phyloP scores from a whole-genome alignment of 805 yeast species.

The Wickerhamiella hasegawae region DNA sequence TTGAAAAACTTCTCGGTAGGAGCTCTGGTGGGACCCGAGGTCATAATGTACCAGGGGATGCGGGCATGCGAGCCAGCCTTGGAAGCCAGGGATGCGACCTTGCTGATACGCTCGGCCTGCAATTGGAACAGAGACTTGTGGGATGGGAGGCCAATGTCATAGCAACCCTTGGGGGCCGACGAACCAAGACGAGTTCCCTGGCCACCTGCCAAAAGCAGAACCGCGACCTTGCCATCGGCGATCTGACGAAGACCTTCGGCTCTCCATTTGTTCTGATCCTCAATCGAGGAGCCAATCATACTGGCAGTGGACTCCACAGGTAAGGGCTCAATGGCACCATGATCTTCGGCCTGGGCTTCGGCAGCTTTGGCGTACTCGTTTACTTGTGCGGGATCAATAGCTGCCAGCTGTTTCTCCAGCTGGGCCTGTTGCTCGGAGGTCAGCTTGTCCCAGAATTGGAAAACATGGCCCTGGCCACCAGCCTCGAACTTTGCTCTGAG shows the following conservation, averaged over 20 bases:
- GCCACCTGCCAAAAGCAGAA: constrained; percentile 93
- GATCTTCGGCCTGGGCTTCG: constrained; percentile 4
- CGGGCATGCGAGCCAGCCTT: constrained; percentile 14
- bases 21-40: constrained; percentile 70
- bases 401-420: constrained; percentile 21
- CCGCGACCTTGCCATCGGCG: constrained; percentile 60
- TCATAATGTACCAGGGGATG: constrained; percentile 87
- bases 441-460: constrained; percentile 23
- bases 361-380: constrained; percentile 15
- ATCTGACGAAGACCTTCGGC: constrained; percentile 53
- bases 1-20: constrained; percentile 60
- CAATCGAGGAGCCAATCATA: constrained; percentile 16
- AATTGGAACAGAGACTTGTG: constrained; percentile 73
- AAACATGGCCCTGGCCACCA: constrained; percentile 28
- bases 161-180: constrained; percentile 84
- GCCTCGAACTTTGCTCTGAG: constrained; percentile 15
- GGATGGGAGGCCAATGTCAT: constrained; percentile 72
- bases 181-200: constrained; percentile 95
- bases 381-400: constrained; percentile 23
- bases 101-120: constrained; percentile 73
- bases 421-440: constrained; percentile 13
- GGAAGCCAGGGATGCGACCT: constrained; percentile 41
- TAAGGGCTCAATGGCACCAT: constrained; percentile 15
- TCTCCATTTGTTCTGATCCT: constrained; percentile 27
- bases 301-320: constrained; percentile 20